Base-by-base conservation (phyloP, 306 rosid genomes). In the Rosa rugosa region DNA sequence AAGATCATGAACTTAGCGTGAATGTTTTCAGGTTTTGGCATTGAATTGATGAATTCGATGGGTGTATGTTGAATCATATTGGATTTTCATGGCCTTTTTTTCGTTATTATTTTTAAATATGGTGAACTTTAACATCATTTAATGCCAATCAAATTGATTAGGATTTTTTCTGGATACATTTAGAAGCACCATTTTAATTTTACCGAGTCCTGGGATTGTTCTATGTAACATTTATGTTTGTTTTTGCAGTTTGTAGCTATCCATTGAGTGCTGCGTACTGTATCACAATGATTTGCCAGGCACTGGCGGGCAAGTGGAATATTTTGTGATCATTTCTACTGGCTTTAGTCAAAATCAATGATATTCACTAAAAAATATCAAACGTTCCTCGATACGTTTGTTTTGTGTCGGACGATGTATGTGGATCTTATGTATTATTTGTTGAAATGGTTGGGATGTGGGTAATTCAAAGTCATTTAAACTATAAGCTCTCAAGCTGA, bases 231-330 rank as follows among this genome's bases (percentile, higher is more conserved):
- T 50, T 25, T 49, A 0, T 36, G n/a, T 23, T 31, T 6, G 22
- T 3, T 71, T 72, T 41, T 80, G 87, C 93, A 92, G 92, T 90
- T 70, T 92, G 90, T 63, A 86, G 83, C 9, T 92, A 87, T 76
- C 93, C 93, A 31, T 77, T 89, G 69, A 92, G 93, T 79, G 97
- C 96, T 72, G 96, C 93, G 3, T 83, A 72, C 78, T 92, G 97
- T 57, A 86, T 89, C 64, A 20, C 92, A 25, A 90, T 86, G 86
- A 87, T 92, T 67, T 78, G 85, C 57, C 75, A 57, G 36, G 91
- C 93, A 44, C 57, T 90, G 60, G 93, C 88, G 78, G 46, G 18
- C 13, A 87, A 87, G 82, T 90, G 92, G 95, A 86, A 87, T 69
- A 84, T 92, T 67, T 68, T 85, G 72, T 92, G 88, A 90, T 36